Evolutionary conservation across 2,329 filamentous ascomycete species (phyloP).

Genomic region (Colletotrichum aenigma): DNA sequence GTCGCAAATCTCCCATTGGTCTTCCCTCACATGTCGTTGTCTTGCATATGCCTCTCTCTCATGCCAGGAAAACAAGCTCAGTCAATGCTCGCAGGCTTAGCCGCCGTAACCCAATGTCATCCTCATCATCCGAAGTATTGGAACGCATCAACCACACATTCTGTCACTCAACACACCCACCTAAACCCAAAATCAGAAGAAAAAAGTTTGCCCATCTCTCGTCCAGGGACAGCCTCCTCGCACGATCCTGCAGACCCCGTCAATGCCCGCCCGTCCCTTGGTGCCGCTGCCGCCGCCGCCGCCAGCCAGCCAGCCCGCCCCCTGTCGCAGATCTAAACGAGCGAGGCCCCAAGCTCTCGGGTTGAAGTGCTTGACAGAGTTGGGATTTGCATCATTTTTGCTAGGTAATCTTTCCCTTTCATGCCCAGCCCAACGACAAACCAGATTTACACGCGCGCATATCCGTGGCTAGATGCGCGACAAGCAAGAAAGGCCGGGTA

Average conservation of each 20-base stretch:
- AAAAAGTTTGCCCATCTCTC: slow-evolving; percentile 8
- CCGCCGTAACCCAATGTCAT: neutral
- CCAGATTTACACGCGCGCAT: neutral
- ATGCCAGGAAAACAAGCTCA: neutral
- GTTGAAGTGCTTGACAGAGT: neutral
- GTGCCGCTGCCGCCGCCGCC: neutral
- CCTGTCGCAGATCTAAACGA: slow-evolving; percentile 13
- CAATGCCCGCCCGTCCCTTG: neutral
- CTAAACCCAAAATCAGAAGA: neutral
- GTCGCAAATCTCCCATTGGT: neutral
- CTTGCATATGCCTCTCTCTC: neutral
- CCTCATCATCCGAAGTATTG: slow-evolving; percentile 13
- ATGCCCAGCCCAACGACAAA: neutral
- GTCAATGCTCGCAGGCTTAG: neutral
- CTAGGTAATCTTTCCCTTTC: neutral
- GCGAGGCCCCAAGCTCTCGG: slow-evolving; percentile 5
- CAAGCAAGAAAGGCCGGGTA: neutral
- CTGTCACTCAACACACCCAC: neutral
- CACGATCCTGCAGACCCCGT: neutral
- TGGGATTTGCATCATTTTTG: neutral
- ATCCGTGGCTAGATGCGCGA: neutral
- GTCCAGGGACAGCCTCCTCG: neutral
- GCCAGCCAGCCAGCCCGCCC: neutral
- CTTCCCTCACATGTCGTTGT: neutral
- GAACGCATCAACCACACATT: neutral